These are phyloP conservation scores for Picea abies DNA, from an alignment of 83 land plant species.

Conservation along the genomic window DNA sequence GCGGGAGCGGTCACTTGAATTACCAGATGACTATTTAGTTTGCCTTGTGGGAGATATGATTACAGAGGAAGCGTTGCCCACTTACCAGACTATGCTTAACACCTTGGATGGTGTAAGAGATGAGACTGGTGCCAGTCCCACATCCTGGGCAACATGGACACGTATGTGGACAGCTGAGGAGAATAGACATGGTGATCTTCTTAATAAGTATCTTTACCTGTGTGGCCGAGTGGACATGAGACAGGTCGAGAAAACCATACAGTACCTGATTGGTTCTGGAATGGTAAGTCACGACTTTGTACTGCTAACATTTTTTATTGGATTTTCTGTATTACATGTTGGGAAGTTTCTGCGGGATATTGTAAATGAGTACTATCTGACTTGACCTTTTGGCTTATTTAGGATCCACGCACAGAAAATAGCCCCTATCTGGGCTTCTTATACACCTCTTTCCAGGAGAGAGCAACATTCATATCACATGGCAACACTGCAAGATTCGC, in stretches of 20 bases:
- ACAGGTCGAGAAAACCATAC: conserved; percentile 54
- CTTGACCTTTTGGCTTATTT: background rate
- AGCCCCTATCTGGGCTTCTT: conserved; percentile 57
- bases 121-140: conserved; percentile 49
- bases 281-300: conserved; percentile 33
- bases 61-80: conserved; percentile 45
- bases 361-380: background rate
- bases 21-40: conserved; percentile 40
- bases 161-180: conserved; percentile 66
- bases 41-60: conserved; percentile 47
- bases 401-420: conserved; percentile 52
- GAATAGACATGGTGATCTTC: conserved; percentile 52
- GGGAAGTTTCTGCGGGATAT: background rate
- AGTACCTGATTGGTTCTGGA: conserved; percentile 60
- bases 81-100: conserved; percentile 54
- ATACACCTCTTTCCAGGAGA: conserved; percentile 55
- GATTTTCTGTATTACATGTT: no score
- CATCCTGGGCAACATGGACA: conserved; percentile 52
- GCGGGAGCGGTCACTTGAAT: conserved; percentile 26
- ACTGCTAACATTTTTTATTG: no score
- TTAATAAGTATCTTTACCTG: conserved; percentile 48
- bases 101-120: conserved; percentile 61
- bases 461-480: conserved; percentile 54
- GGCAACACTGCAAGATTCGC: conserved; percentile 68
- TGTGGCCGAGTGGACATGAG: conserved; percentile 55